phyloP scores from a whole-genome alignment of 1,284 basidiomycete species.

The Ganoderma sinense region DNA sequence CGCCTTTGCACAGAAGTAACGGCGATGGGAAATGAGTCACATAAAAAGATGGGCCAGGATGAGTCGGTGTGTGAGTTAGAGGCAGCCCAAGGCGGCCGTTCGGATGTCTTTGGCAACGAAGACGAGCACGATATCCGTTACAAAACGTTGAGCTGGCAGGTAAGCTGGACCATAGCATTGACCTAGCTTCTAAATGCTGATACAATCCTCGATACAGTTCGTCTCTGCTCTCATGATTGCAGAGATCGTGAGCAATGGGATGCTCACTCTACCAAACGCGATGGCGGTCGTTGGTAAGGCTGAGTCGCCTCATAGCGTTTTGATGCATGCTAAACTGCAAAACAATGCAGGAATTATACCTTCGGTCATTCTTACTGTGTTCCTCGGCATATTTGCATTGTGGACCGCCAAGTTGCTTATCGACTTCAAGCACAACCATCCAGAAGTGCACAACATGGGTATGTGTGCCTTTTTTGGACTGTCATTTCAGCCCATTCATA shows the following conservation, averaged over 20 bases:
- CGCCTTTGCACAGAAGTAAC: background rate
- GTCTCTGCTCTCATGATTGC: conserved; percentile 63
- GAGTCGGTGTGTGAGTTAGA: background rate
- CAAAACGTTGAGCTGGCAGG: conserved; percentile 58
- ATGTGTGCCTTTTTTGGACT: background rate
- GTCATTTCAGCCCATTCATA: background rate
- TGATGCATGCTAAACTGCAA: background rate
- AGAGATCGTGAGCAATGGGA: conserved; percentile 65
- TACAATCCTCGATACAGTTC: conserved; percentile 41
- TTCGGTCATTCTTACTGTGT: conserved; percentile 59
- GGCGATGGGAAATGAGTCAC: background rate
- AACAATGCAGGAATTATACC: conserved; percentile 54
- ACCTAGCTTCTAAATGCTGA: background rate
- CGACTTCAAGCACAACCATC: conserved; percentile 65
- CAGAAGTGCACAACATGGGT: conserved; percentile 61
- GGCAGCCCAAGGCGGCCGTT: background rate
- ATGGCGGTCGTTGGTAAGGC: conserved; percentile 57
- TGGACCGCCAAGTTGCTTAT: conserved; percentile 62
- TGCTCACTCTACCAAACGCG: conserved; percentile 61
- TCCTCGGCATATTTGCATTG: conserved; percentile 57
- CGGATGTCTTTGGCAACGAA: conserved; percentile 45
- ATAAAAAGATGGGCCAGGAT: background rate
- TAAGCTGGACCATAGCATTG: conserved; percentile 28
- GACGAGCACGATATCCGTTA: conserved; percentile 43
- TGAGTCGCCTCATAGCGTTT: too few species aligned